Percentiles rank a stretch among this genome's conserved stretches.
phyloP scores from a whole-genome alignment of 139 green algal species.

The Coelastrella sp. region DNA sequence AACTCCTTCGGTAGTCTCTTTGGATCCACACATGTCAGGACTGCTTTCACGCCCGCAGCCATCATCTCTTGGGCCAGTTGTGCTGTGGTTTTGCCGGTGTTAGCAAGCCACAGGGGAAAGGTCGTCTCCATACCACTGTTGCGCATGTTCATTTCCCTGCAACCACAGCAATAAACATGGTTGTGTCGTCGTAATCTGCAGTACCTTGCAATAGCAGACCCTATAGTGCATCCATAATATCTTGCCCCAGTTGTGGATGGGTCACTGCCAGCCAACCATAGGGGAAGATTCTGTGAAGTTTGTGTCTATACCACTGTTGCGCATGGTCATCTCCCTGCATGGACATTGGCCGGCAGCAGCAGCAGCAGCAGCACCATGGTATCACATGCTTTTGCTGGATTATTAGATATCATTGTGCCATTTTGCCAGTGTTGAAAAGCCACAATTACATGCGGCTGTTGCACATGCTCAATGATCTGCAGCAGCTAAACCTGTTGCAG shows the following conservation, averaged over 20 bases:
- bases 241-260: neutral
- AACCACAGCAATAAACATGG: neutral
- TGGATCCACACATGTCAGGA: constrained; percentile 34
- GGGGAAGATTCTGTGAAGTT: constrained; percentile 6
- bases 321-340: constrained; percentile 36
- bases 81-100: constrained; percentile 22
- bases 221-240: neutral
- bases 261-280: constrained; percentile 25
- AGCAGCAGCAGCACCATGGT: no score
- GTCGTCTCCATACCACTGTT: constrained; percentile 25
- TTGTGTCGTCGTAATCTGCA: neutral
- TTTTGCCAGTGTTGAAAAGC: no score
- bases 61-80: constrained; percentile 17
- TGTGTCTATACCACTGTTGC: constrained; percentile 10
- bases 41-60: constrained; percentile 18
- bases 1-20: constrained; percentile 2
- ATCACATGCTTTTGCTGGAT: no score
- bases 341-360: no score
- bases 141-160: constrained; percentile 38
- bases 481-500: no score
- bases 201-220: no score
- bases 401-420: no score
- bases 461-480: no score
- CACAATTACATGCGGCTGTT: no score
- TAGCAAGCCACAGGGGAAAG: constrained; percentile 39